These are phyloP conservation scores for Angomonas ambiguus DNA, from an alignment of 208 protist species.

Conservation along the genomic window DNA sequence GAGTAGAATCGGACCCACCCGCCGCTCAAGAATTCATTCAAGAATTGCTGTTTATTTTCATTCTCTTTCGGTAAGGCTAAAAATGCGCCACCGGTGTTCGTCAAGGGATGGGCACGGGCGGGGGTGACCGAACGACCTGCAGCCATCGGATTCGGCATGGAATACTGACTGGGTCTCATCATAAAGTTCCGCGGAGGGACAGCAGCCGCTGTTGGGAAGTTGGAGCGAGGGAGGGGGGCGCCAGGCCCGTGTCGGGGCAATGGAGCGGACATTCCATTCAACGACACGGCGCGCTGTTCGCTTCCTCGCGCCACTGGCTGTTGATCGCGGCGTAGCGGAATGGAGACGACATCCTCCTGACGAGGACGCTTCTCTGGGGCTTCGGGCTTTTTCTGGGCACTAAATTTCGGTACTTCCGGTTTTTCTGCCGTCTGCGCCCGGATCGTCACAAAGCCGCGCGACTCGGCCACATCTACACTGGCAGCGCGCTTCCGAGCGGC, in stretches of 20 bases:
- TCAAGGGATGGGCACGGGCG: conserved; percentile 8
- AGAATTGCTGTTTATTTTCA: conserved; percentile 71
- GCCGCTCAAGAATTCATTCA: conserved; percentile 78
- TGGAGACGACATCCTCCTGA: not conserved
- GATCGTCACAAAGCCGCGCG: conserved; percentile 51
- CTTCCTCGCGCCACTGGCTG: conserved; percentile 6
- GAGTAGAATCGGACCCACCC: conserved; percentile 85
- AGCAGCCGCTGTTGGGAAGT: conserved; percentile 27
- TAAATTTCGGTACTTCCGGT: conserved; percentile 39
- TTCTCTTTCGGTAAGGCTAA: conserved; percentile 69
- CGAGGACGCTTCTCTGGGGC: conserved; percentile 16
- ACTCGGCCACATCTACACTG: conserved; percentile 38
- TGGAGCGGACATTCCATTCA: conserved; percentile 22
- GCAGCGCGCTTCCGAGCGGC: conserved; percentile 59
- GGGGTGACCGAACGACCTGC: conserved; percentile 8
- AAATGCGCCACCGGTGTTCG: conserved; percentile 34
- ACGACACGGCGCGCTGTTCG: not conserved
- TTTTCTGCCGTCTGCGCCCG: conserved; percentile 53
- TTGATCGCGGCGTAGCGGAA: not conserved
- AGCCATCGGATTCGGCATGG: conserved; percentile 26
- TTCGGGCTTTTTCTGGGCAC: conserved; percentile 49
- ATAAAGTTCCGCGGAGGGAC: conserved; percentile 37
- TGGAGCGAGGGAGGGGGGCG: conserved; percentile 16
- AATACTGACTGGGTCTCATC: conserved; percentile 38
- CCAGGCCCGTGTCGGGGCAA: conserved; percentile 59